Conservation (phyloP, 2,329 filamentous ascomycete species). For the Ceratocystiopsis brevicomis region DNA sequence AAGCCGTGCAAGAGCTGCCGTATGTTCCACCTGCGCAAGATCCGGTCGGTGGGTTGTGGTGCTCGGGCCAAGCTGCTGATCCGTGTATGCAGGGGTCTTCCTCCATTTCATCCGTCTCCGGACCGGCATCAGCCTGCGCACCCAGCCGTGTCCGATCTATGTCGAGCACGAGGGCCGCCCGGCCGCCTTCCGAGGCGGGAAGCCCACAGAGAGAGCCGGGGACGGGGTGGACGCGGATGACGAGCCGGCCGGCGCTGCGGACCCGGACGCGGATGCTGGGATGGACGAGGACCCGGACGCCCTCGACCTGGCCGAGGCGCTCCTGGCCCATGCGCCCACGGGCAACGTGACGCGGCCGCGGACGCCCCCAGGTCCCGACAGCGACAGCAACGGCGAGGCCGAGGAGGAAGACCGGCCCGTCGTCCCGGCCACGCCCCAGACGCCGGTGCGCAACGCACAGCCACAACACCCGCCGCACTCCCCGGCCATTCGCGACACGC, state of each 20-base stretch:
- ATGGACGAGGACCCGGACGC: neutral
- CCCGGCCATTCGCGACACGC: no score
- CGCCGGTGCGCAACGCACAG: no score
- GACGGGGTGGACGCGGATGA: neutral
- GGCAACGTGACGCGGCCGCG: conserved; percentile 1
- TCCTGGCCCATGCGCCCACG: neutral
- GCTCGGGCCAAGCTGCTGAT: no score
- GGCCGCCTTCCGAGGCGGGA: no score
- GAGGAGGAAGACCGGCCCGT: neutral
- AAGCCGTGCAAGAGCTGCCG: conserved; percentile 8
- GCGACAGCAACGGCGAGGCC: no score
- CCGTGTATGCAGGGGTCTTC: conserved; percentile 7
- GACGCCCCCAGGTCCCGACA: neutral
- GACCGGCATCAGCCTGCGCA: conserved; percentile 2
- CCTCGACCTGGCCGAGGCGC: neutral
- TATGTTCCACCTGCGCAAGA: conserved; percentile 1
- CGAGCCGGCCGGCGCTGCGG: neutral
- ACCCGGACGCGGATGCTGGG: neutral
- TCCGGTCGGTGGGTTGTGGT: no score
- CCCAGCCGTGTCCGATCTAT: neutral
- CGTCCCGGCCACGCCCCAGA: neutral
- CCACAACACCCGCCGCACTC: no score
- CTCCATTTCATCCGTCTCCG: neutral
- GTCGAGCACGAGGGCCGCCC: neutral
- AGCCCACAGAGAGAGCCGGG: no score